Evolutionary conservation across 1,284 basidiomycete species (phyloP).

Genomic region (Tilletia horrida): DNA sequence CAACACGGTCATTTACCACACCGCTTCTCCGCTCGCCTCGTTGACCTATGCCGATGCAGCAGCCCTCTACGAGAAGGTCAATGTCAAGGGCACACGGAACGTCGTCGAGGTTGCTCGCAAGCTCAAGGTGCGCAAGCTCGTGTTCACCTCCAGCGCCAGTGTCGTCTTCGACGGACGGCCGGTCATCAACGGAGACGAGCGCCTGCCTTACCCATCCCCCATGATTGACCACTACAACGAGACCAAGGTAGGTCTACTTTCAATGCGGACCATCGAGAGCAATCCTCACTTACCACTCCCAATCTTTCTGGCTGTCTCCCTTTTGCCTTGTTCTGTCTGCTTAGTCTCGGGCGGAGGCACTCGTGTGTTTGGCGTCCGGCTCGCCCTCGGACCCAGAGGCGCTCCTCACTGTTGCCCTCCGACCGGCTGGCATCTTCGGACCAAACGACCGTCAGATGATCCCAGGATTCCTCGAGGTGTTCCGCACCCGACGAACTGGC

Average conservation of each 20-base stretch:
- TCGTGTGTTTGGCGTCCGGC: slow-evolving; percentile 59
- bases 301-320: no score
- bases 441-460: slow-evolving; percentile 89
- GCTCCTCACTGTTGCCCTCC: slow-evolving; percentile 80
- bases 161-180: slow-evolving; percentile 83
- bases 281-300: no score
- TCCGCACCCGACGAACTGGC: slow-evolving; percentile 74
- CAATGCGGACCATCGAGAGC: no score
- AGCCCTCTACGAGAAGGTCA: slow-evolving; percentile 84
- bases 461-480: slow-evolving; percentile 73
- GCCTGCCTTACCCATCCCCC: slow-evolving; percentile 70
- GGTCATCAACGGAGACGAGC: slow-evolving; percentile 84
- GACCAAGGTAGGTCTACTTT: slow-evolving; percentile 65
- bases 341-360: slow-evolving; percentile 73
- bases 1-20: slow-evolving; percentile 70
- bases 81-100: slow-evolving; percentile 83
- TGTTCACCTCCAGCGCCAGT: slow-evolving; percentile 91
- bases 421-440: slow-evolving; percentile 96
- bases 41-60: slow-evolving; percentile 58
- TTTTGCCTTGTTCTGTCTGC: neutral
- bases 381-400: slow-evolving; percentile 67
- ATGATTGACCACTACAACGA: slow-evolving; percentile 90
- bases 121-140: slow-evolving; percentile 72
- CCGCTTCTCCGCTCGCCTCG: slow-evolving; percentile 78
- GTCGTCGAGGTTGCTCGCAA: slow-evolving; percentile 74